These are phyloP conservation scores for Trichocladium antarcticum DNA, from an alignment of 495 filamentous ascomycete genomes.

Conservation along the genomic window DNA sequence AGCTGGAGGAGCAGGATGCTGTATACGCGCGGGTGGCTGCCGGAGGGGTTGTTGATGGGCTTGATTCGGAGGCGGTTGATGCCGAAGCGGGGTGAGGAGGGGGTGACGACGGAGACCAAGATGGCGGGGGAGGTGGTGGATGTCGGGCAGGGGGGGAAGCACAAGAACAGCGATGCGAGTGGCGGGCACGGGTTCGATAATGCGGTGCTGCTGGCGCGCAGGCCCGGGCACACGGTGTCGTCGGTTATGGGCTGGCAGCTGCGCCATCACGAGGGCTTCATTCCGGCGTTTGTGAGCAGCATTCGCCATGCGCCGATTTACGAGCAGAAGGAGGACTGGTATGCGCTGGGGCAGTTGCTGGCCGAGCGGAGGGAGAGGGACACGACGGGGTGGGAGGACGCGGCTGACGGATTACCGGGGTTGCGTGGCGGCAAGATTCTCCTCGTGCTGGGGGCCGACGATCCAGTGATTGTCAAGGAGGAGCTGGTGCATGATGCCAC, in stretches of 20 bases:
- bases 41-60: conserved; percentile 43
- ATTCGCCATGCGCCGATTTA: conserved; percentile 46
- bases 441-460: conserved; percentile 42
- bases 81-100: conserved; percentile 3
- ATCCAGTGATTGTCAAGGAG: conserved; percentile 42
- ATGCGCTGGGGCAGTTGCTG: conserved; percentile 41
- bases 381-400: conserved; percentile 5
- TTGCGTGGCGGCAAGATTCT: conserved; percentile 40
- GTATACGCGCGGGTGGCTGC: conserved; percentile 36
- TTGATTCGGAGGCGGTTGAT: conserved; percentile 47
- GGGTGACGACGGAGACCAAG: conserved; percentile 17
- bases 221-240: conserved; percentile 31
- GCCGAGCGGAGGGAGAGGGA: conserved; percentile 28
- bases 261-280: conserved; percentile 43
- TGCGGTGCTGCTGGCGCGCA: conserved; percentile 31
- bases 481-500: conserved; percentile 43
- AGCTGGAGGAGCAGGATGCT: conserved; percentile 31
- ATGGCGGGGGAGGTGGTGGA: conserved; percentile 23
- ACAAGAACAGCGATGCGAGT: conserved; percentile 25
- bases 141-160: conserved; percentile 10
- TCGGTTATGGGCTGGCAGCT: conserved; percentile 46
- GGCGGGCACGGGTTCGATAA: conserved; percentile 30
- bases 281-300: conserved; percentile 44
- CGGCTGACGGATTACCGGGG: conserved; percentile 15
- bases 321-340: conserved; percentile 49